Conservation (phyloP, 306 rosid genomes). For the Vicia villosa region DNA sequence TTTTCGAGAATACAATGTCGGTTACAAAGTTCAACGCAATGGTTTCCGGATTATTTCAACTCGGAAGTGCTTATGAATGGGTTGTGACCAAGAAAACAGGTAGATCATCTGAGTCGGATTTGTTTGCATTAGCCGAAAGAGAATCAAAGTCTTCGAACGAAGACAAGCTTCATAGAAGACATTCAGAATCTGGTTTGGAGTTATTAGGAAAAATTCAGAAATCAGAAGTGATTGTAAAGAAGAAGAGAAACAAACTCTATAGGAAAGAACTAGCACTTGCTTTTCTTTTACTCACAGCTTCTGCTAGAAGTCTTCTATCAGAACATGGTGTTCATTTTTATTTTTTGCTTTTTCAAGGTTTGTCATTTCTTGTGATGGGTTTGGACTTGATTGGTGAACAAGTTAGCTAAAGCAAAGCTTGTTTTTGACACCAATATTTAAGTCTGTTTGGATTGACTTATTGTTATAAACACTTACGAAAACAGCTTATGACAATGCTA, state of each 20-base stretch:
- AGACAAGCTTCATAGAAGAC: conserved; percentile 77
- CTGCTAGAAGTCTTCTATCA: conserved; percentile 88
- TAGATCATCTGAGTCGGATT: conserved; percentile 89
- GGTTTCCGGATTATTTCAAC: conserved; percentile 92
- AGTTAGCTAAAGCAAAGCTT: conserved; percentile 53
- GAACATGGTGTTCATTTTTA: conserved; percentile 97
- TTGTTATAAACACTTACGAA: neutral
- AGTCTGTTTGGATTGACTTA: neutral
- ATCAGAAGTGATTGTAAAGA: conserved; percentile 48
- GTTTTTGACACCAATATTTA: conserved; percentile 35
- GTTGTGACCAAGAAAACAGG: conserved; percentile 98
- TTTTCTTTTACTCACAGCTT: conserved; percentile 83
- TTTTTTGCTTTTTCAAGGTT: conserved; percentile 93
- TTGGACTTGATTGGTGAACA: conserved; percentile 98
- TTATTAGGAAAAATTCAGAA: conserved; percentile 65
- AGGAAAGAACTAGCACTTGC: conserved; percentile 95
- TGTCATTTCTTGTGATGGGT: conserved; percentile 85
- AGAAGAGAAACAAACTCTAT: conserved; percentile 78
- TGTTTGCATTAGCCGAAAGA: conserved; percentile 74
- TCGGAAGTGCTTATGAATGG: conserved; percentile 98
- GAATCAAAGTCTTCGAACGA: conserved; percentile 70
- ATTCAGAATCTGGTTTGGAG: conserved; percentile 85
- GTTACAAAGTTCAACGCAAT: conserved; percentile 99
- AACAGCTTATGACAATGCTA: neutral
- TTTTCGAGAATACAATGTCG: conserved; percentile 99